Evolutionary conservation across 306 rosid genomes (phyloP), one percentile per base, ranked within the genome.

Genomic region (Adenanthera pavonina): DNA sequence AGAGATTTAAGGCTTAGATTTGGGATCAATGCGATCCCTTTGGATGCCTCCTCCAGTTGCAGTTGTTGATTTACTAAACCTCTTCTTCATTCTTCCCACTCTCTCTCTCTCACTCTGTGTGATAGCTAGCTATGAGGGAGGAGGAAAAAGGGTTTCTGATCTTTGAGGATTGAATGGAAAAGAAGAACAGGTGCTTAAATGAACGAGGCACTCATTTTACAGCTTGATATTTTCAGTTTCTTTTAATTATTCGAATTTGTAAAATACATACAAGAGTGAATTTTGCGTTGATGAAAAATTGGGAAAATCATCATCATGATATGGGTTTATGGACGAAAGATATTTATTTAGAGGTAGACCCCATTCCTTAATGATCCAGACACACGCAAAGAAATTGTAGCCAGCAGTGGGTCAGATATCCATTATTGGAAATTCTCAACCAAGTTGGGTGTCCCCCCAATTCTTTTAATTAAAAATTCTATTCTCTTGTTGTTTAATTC

Each of bases 21-120:
- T 61, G 60, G 79, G 87, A 84, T 84, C 87, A 84, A 84, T 80
- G 87, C 87, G 87, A 84, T 84, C 87, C 87, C 87, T 84, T 84
- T 84, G 87, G 84, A 84, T 84, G 82, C 78, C 78, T 84, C 65
- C 87, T 84, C 75, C 46, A 75, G 87, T 80, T 80, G 75, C 87
- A 80, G 75, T 69, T 69, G 60, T 69, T 52, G 74, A 84, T 75
- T 80, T 74, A 74, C 51, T 47, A 71, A 69, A 43, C 72, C 8
- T 54, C n/a, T 7, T 62, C 15, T 62, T n/a, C 54, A 35, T 52
- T 78, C 51, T 83, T 78, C 11, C 15, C 68, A 46, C 41, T 33
- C 52, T 51, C 52, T 71, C 60, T 76, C 47, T 76, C 54, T 41
- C 12, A 0, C 46, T 20, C 4, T 44, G 4, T 79, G 15, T 44